These are phyloP conservation scores for Podila horticola DNA, from an alignment of 192 early-diverging fungal genomes.

Conservation along the genomic window DNA sequence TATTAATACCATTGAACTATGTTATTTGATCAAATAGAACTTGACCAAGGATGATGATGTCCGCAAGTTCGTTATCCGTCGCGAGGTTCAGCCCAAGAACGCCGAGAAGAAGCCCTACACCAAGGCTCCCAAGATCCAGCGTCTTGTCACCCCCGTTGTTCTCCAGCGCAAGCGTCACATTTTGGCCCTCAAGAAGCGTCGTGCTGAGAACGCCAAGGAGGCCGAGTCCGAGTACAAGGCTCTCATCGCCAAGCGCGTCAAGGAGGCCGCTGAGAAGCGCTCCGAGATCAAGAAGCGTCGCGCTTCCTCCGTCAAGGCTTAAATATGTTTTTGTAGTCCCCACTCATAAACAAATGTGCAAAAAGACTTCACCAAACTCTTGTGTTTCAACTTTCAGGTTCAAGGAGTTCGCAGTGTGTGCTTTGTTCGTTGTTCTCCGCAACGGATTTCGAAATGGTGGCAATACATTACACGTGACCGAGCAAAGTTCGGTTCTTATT, in stretches of 20 bases:
- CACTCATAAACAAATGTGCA: not conserved
- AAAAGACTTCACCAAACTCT: slow-evolving; percentile 1
- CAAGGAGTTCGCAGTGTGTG: no score
- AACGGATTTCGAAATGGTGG: no score
- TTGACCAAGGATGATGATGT: slow-evolving; percentile 99
- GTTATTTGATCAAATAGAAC: slow-evolving; percentile 59
- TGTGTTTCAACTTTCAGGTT: not conserved
- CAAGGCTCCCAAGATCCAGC: slow-evolving; percentile 98
- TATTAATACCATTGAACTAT: not conserved
- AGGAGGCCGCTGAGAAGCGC: slow-evolving; percentile 95
- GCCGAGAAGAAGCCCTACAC: slow-evolving; percentile 92
- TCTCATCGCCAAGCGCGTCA: slow-evolving; percentile 91
- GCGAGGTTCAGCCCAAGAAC: slow-evolving; percentile 92
- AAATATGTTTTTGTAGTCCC: slow-evolving; percentile 22
- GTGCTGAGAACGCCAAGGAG: slow-evolving; percentile 83
- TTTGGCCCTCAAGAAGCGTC: slow-evolving; percentile 87
- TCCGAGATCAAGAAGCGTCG: slow-evolving; percentile 78
- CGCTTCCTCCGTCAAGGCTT: slow-evolving; percentile 73
- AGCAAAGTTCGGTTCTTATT: no score
- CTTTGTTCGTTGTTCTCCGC: no score
- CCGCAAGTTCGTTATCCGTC: slow-evolving; percentile 99
- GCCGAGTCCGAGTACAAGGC: slow-evolving; percentile 78
- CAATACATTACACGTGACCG: no score
- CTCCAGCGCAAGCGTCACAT: slow-evolving; percentile 96
- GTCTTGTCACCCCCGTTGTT: slow-evolving; percentile 96